Conservation (phyloP, 129 eudicot species). For the Flaveria brownii region DNA sequence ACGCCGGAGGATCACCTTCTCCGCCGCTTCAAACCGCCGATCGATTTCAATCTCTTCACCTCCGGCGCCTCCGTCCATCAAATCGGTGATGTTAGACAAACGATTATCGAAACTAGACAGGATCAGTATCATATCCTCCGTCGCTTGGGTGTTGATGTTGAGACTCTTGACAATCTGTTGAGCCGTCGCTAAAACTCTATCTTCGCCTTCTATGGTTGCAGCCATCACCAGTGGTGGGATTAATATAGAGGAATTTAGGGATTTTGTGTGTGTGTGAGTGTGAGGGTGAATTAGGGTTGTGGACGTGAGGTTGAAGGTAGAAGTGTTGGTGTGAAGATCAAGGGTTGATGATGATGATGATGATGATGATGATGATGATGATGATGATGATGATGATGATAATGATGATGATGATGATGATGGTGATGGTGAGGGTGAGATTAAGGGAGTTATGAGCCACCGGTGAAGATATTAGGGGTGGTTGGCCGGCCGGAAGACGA, state of each 20-base stretch:
- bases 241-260: neutral
- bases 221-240: constrained; percentile 37
- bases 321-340: constrained; percentile 4
- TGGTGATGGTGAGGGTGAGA: neutral
- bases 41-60: neutral
- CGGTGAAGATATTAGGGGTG: constrained; percentile 12
- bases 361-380: neutral
- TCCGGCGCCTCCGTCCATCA: constrained; percentile 29
- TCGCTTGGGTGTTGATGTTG: constrained; percentile 50
- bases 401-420: neutral
- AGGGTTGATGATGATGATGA: neutral
- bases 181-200: constrained; percentile 81
- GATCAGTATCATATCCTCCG: constrained; percentile 78
- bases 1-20: constrained; percentile 49
- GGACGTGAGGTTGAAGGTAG: neutral
- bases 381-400: too few relatives aligned
- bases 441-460: neutral
- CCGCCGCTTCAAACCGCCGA: constrained; percentile 56
- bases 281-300: constrained; percentile 28
- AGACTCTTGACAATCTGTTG: constrained; percentile 82
- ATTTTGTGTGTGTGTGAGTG: neutral
- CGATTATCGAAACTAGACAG: constrained; percentile 84
- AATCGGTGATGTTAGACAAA: constrained; percentile 64
- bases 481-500: constrained; percentile 38
- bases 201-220: constrained; percentile 69